A percentile compares a stretch with the other conserved stretches of the same genome.
phyloP scores from a whole-genome alignment of 768 basidiomycete species.

The Boletales sp. region DNA sequence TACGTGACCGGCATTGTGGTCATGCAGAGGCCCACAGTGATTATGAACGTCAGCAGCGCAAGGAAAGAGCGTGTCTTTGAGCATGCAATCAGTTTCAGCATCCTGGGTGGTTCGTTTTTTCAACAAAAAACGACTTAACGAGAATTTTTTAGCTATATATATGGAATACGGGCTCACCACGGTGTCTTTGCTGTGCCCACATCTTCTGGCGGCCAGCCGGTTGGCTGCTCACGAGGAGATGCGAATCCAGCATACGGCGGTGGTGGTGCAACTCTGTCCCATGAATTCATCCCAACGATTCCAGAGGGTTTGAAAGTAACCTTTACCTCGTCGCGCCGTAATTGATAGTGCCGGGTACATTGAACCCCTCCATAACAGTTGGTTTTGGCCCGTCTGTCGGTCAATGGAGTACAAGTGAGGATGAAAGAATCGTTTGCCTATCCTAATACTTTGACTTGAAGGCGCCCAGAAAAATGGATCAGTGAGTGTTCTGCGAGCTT shows the following conservation, averaged over 20 bases:
- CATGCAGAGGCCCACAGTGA: constrained; percentile 2
- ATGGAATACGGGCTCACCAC: constrained; percentile 2
- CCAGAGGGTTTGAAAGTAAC: too few relatives aligned
- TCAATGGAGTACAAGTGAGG: neutral
- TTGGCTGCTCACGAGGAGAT: neutral
- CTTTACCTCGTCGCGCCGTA: constrained; percentile 10
- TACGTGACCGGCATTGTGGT: constrained; percentile 10
- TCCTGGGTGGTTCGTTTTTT: neutral
- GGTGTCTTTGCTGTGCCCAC: neutral
- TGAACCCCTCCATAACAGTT: neutral
- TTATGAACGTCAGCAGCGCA: neutral
- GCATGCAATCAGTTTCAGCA: neutral
- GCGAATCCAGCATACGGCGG: constrained; percentile 7
- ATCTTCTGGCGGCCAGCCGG: neutral
- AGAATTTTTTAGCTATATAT: neutral
- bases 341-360: neutral
- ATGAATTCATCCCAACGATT: neutral
- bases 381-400: neutral
- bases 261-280: constrained; percentile 1
- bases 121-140: neutral
- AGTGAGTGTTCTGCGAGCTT: neutral
- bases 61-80: neutral
- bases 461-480: neutral
- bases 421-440: neutral
- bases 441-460: too few relatives aligned